Percentiles rank a stretch among this genome's conserved stretches.
phyloP scores from a whole-genome alignment of 495 filamentous ascomycete species.

The Penicillium turbatum region DNA sequence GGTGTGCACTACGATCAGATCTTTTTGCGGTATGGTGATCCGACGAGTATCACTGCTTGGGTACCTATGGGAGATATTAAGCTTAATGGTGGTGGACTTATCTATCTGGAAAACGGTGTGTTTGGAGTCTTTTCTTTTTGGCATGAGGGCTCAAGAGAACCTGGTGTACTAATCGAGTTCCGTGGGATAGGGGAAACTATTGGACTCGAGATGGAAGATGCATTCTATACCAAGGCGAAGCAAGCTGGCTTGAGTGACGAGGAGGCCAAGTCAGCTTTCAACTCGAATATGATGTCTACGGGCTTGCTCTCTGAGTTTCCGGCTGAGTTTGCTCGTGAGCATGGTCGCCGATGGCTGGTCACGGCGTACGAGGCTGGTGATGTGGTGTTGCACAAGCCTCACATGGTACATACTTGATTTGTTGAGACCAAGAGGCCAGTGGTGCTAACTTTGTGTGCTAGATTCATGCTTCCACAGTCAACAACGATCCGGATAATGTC shows the following conservation, averaged over 20 bases:
- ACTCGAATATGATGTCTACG: constrained; percentile 53
- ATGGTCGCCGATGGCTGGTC: constrained; percentile 50
- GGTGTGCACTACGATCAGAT: constrained; percentile 65
- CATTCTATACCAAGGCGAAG: constrained; percentile 44
- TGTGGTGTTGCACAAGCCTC: constrained; percentile 57
- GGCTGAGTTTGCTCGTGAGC: constrained; percentile 38
- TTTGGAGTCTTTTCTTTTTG: neutral
- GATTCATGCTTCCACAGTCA: constrained; percentile 55
- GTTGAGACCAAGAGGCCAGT: neutral
- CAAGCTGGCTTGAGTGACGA: constrained; percentile 44
- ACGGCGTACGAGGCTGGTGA: constrained; percentile 57
- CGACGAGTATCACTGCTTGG: constrained; percentile 59
- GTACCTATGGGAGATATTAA: constrained; percentile 59
- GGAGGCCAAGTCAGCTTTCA: constrained; percentile 51
- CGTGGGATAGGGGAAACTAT: constrained; percentile 29
- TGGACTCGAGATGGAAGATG: constrained; percentile 45
- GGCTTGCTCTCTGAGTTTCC: constrained; percentile 46
- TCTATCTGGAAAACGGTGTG: constrained; percentile 55
- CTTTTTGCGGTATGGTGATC: constrained; percentile 56
- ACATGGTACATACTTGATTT: constrained; percentile 34
- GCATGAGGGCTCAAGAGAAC: neutral
- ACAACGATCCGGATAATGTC: constrained; percentile 51
- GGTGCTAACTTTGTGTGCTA: constrained; percentile 15
- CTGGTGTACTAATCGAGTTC: constrained; percentile 3
- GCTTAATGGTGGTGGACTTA: constrained; percentile 55